Base-by-base conservation (phyloP, 2,329 filamentous ascomycete species). In the Microsporum audouinii region DNA sequence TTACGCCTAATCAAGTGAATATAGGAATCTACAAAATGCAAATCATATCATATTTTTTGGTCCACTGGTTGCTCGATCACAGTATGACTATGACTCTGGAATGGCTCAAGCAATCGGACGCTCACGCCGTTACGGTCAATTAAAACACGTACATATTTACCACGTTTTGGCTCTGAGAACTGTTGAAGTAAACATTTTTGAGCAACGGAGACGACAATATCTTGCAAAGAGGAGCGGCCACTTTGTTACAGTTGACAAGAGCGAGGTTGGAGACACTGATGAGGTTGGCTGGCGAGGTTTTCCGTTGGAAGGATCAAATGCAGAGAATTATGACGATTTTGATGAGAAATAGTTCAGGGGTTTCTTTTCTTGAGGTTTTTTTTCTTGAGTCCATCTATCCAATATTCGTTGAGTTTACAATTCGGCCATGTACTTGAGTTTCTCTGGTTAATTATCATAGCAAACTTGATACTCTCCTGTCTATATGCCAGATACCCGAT, bases 81-180 rank as follows among this genome's bases (percentile, higher is more conserved):
- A 82, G 55, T 77, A 82, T 51, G 73, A 78, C 3, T 87, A 85
- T 67, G 76, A 82, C 0, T 76, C 80, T 0, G 76, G 78, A 0
- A 86, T 86, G 80, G 79, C 76, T 0, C 85, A 88, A 63, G 84
- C 84, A 0, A 82, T 87, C 23, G 85, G 85, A 1, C 79, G 85
- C 41, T 77, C 79, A 6, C 76, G 79, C 4, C 77, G 85, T 1
- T 83, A 80, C 61, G 81, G 83, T 0, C 85, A 88, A 67, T 71
- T 72, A 41, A 82, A 79, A 65, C 68, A 70, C 1, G 84, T 88
- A 1, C 75, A 82, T 59, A 78, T 86, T 14, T 85, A 85, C 67
- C 79, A 79, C 57, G 68, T 80, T 39, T 62, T 78, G 49, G 70
- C 72, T 0, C 68, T 72, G 57, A 70, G 70, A 51, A 79, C 78